Base-by-base conservation (phyloP, 139 green algal species). In the Yamagishiella unicocca region DNA sequence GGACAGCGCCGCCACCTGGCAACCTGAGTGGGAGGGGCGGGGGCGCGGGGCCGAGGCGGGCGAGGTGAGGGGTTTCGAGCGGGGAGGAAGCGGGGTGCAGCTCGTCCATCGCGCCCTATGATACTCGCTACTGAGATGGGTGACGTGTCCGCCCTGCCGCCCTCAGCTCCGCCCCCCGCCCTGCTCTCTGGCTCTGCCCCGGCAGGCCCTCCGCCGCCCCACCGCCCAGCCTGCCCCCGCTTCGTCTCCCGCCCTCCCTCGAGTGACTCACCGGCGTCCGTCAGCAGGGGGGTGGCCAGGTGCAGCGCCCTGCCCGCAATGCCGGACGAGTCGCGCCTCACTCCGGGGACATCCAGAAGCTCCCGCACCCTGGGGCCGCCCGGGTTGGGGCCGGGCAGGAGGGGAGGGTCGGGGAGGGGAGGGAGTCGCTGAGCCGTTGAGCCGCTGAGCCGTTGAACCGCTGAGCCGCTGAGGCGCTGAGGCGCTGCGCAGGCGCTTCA, bases 341-440 rank as follows among this genome's bases (percentile, higher is more conserved):
- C 83, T 14, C 91, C 92, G 3, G 91, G 91, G 24, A 95, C 77
- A 1, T 95, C 90, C 2, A 95, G 87, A 45, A 93, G 83, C 54
- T 79, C 82, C 29, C 61, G 67, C 43, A 94, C 21, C 25, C 92
- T 82, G 14, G 12, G 9, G 33, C 50, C n/a, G n/a, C n/a, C n/a
- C n/a, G 50, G 50, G 50, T 12, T 58, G 50, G 50, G 12, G 50
- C 50, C 12, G 50, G 17, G 50, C 14, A 58, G 50, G 50, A 58
- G 17, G 50, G 50, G n/a, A n/a, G n/a, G 50, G 50, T 12, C 50
- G 50, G 50, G 50, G 17, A 17, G 17, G 50, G 50, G 17, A 58
- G 50, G 50, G 17, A 58, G 50, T 25, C 12, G 50, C 12, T 25
- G 50, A 17, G 50, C 12, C 17, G 50, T 25, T 12, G 50, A 58